Evolutionary conservation across 371 early-diverging fungal species (phyloP).

Genomic region (Mortierella sp.): DNA sequence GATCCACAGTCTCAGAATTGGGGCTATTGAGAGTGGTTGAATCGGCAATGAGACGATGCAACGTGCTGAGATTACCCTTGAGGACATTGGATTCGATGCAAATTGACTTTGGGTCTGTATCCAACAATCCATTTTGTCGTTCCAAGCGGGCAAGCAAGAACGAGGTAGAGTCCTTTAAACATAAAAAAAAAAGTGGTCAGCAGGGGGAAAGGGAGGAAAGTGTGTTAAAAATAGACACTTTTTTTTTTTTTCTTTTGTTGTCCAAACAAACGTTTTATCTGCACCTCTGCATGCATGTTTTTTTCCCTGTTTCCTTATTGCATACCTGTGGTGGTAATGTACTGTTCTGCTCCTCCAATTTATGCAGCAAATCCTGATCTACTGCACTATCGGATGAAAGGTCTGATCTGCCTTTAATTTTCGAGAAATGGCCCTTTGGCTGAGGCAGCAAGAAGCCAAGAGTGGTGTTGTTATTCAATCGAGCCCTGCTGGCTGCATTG

Average conservation of each 20-base stretch:
- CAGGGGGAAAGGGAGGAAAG: background rate
- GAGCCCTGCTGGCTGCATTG: conserved; percentile 44
- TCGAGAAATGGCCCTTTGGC: conserved; percentile 52
- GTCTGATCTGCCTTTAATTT: conserved; percentile 26
- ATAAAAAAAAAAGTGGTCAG: conserved; percentile 3
- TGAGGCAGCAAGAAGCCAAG: conserved; percentile 51
- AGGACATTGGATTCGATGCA: conserved; percentile 71
- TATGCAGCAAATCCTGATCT: conserved; percentile 47
- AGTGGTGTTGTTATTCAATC: conserved; percentile 50
- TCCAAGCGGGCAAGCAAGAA: conserved; percentile 70
- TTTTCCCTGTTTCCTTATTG: background rate
- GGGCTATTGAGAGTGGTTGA: conserved; percentile 56
- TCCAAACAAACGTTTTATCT: too few relatives aligned
- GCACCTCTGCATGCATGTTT: background rate
- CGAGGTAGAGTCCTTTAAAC: conserved; percentile 65
- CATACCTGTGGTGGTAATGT: conserved; percentile 53
- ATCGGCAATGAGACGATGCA: conserved; percentile 63
- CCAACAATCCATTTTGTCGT: conserved; percentile 69
- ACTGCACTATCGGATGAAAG: conserved; percentile 30
- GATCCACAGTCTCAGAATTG: conserved; percentile 41
- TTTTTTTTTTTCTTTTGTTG: too few relatives aligned
- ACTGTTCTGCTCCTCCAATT: conserved; percentile 54
- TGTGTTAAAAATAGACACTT: too few relatives aligned
- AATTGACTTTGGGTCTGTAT: conserved; percentile 71
- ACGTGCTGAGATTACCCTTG: conserved; percentile 65